Evolutionary conservation across 306 rosid genomes (phyloP).

Genomic region (Castanopsis chinensis): DNA sequence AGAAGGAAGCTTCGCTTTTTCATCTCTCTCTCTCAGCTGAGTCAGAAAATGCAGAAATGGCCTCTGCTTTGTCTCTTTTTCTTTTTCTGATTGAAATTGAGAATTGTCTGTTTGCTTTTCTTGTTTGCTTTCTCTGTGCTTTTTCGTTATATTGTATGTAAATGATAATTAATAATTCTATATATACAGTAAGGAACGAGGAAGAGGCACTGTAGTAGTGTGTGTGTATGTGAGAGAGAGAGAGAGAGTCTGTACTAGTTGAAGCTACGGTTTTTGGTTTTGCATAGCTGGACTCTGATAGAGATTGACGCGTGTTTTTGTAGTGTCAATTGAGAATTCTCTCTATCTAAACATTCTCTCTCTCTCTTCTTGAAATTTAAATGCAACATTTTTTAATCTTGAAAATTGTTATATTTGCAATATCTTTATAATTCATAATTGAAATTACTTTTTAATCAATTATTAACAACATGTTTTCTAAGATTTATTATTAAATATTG

Average conservation of each 20-base stretch:
- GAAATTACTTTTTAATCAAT: too few relatives aligned
- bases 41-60: slow-evolving; percentile 24
- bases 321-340: neutral
- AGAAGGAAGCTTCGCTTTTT: slow-evolving; percentile 23
- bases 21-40: slow-evolving; percentile 6
- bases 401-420: too few relatives aligned
- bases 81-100: too few relatives aligned
- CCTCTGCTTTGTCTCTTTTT: slow-evolving; percentile 24
- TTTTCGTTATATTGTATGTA: slow-evolving; percentile 16
- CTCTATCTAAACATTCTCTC: slow-evolving; percentile 7
- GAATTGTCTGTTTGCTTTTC: slow-evolving; percentile 25
- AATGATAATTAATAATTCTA: neutral
- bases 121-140: neutral
- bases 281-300: slow-evolving; percentile 40
- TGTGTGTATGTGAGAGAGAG: too few relatives aligned
- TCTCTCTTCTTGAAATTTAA: neutral
- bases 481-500: too few relatives aligned
- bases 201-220: neutral
- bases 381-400: too few relatives aligned
- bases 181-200: neutral
- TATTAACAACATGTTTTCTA: too few relatives aligned
- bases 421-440: too few relatives aligned
- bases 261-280: slow-evolving; percentile 32
- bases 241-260: slow-evolving; percentile 36
- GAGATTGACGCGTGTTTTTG: slow-evolving; percentile 21